A percentile compares a stretch with the other conserved stretches of the same genome.
Conservation (phyloP, 225 moss, liverwort and hornwort species). For the Physcomitrellopsis africana region DNA sequence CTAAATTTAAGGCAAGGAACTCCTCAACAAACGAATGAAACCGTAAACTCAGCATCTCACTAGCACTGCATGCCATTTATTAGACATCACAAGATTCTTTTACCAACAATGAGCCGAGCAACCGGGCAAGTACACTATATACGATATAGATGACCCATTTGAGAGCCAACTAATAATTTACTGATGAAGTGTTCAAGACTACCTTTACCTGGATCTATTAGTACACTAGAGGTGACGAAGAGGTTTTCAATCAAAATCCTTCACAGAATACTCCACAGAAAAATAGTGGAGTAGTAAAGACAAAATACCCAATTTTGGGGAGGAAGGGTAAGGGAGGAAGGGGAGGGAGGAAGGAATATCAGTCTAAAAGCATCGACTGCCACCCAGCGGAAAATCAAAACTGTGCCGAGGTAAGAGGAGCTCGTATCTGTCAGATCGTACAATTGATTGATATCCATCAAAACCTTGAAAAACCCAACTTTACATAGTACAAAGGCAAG, state of each 20-base stretch:
- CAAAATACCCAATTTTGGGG: too few species aligned
- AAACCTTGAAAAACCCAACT: constrained; percentile 45
- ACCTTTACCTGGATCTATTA: constrained; percentile 47
- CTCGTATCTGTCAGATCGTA: constrained; percentile 43
- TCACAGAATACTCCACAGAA: constrained; percentile 36
- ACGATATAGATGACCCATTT: constrained; percentile 34
- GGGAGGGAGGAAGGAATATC: constrained; percentile 28
- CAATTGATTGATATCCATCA: constrained; percentile 45
- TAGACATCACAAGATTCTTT: constrained; percentile 30
- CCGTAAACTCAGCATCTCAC: constrained; percentile 34
- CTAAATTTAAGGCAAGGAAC: constrained; percentile 16
- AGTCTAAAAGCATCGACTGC: constrained; percentile 19
- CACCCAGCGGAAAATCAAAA: constrained; percentile 39
- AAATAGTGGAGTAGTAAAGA: not conserved
- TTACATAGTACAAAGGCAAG: constrained; percentile 44
- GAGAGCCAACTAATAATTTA: constrained; percentile 42
- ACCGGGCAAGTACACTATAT: constrained; percentile 6
- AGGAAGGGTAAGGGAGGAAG: not conserved
- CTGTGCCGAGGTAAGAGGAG: constrained; percentile 43
- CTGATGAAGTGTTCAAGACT: constrained; percentile 30
- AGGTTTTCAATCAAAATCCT: constrained; percentile 36
- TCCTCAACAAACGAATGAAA: constrained; percentile 14
- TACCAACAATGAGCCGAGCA: not conserved
- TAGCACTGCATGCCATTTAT: constrained; percentile 30
- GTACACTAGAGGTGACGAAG: constrained; percentile 46